Conservation (phyloP, 371 early-diverging fungal species). For the Fennellomyces sp. region DNA sequence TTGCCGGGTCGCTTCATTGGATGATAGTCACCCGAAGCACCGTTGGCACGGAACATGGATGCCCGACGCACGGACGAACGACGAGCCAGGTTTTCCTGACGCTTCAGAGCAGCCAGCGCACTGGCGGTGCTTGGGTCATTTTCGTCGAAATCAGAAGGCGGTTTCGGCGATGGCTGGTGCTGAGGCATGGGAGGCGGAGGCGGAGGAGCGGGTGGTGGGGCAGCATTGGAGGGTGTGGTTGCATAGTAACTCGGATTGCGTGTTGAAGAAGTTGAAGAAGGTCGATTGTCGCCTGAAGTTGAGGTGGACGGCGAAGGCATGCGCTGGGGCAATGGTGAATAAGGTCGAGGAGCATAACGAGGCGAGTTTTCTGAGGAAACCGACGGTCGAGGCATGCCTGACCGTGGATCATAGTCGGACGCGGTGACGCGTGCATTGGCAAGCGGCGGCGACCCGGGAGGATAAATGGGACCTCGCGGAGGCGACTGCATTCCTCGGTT, state of each 20-base stretch:
- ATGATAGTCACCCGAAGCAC: conserved; percentile 20
- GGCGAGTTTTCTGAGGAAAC: conserved; percentile 34
- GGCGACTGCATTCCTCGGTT: conserved; percentile 28
- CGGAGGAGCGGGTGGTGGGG: conserved; percentile 15
- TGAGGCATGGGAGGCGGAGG: conserved; percentile 30
- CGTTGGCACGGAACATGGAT: conserved; percentile 41
- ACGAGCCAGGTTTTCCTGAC: conserved; percentile 50
- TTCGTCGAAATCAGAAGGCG: conserved; percentile 35
- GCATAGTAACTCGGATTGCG: conserved; percentile 23
- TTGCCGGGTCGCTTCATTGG: conserved; percentile 14
- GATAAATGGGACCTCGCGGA: conserved; percentile 13
- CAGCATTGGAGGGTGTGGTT: conserved; percentile 31
- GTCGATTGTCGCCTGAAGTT: conserved; percentile 15
- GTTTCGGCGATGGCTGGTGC: conserved; percentile 8
- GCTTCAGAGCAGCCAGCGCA: conserved; percentile 49
- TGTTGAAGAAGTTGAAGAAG: conserved; percentile 10
- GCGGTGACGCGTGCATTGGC: conserved; percentile 15
- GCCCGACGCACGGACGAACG: conserved; percentile 51
- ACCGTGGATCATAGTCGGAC: conserved; percentile 43
- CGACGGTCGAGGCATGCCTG: conserved; percentile 46
- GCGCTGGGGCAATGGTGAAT: conserved; percentile 20
- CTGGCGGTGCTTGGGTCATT: conserved; percentile 48
- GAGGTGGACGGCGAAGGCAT: conserved; percentile 40
- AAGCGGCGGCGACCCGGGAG: conserved; percentile 15
- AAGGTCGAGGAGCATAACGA: conserved; percentile 24